Evolutionary conservation across 768 basidiomycete genomes (phyloP), one percentile per base, ranked within the genome.

Genomic region (Suillus paluster): DNA sequence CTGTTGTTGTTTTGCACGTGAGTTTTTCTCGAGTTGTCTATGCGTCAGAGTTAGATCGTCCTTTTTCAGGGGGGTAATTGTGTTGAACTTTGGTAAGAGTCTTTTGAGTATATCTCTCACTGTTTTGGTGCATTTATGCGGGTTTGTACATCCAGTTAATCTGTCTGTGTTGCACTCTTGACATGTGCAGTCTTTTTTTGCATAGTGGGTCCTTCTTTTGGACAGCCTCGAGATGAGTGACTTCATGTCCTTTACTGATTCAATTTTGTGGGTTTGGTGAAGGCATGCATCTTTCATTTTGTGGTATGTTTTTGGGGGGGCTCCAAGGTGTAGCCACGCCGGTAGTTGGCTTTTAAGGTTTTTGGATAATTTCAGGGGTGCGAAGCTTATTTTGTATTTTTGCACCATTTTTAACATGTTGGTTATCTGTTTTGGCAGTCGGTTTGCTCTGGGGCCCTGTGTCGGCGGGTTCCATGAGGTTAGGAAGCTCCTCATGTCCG

Each of bases 71-170:
- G 45, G 27, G 5, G n/a, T n/a, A n/a, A n/a, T n/a, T n/a, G n/a
- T n/a, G 1, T 44, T 30, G 19, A 49, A 21, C 21, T 45, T n/a
- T 38, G n/a, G 9, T 42, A 9, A 17, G 53, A 56, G 30, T 39
- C 57, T 36, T 1, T 45, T n/a, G 21, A 21, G 21, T 0, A 5
- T 45, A 4, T n/a, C 44, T 12, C 0, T 68, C 61, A 4, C 60
- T 4, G 60, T 69, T 70, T 0, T 69, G 4, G 72, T 74, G 36
- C 72, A 75, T 4, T 64, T 63, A 5, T 56, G 15, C 4, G 34
- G 15, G 15, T 33, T 56, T 27, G 39, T 4, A n/a, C 41, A 36
- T 14, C 34, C 21, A 17, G 30, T 1, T 41, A 53, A 1, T 27
- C 44, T 7, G 30, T 39, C 27, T 64, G 55, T 14, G 44, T 33